A percentile compares a stretch with the other conserved stretches of the same genome.
Conservation (phyloP, 306 rosid species). For the Sicyos baderoa region DNA sequence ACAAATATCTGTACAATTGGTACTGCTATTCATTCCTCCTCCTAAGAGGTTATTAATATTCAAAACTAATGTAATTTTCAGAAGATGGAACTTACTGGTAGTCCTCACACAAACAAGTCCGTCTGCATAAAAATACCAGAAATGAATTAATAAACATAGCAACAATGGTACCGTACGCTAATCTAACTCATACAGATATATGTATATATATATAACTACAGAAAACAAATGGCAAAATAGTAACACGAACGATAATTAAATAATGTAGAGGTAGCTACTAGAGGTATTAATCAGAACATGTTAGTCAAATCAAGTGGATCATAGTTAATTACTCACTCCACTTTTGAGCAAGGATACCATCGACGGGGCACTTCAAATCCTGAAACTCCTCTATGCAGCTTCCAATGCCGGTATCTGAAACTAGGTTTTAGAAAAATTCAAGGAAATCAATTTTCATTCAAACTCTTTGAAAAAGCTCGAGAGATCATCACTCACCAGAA, state of each 20-base stretch:
- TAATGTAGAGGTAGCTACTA: background rate
- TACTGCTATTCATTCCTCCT: background rate
- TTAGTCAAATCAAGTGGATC: background rate
- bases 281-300: background rate
- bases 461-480: background rate
- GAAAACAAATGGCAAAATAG: no score
- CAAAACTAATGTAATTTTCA: conserved; percentile 11
- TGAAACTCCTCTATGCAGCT: conserved; percentile 62
- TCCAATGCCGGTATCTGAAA: conserved; percentile 82
- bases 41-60: background rate
- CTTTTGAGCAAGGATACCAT: conserved; percentile 25
- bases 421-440: conserved; percentile 20
- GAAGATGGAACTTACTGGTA: conserved; percentile 52
- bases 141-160: background rate
- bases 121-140: conserved; percentile 39
- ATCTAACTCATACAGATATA: no score
- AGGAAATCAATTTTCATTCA: background rate
- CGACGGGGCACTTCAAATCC: conserved; percentile 34
- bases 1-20: conserved; percentile 36
- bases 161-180: background rate
- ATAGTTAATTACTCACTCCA: conserved; percentile 45
- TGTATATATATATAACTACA: no score
- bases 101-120: conserved; percentile 68
- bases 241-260: background rate
- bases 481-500: conserved; percentile 40